Evolutionary conservation across 2,329 filamentous ascomycete species (phyloP), one percentile per base, ranked within the genome.

Genomic region (Trichoderma sp.): DNA sequence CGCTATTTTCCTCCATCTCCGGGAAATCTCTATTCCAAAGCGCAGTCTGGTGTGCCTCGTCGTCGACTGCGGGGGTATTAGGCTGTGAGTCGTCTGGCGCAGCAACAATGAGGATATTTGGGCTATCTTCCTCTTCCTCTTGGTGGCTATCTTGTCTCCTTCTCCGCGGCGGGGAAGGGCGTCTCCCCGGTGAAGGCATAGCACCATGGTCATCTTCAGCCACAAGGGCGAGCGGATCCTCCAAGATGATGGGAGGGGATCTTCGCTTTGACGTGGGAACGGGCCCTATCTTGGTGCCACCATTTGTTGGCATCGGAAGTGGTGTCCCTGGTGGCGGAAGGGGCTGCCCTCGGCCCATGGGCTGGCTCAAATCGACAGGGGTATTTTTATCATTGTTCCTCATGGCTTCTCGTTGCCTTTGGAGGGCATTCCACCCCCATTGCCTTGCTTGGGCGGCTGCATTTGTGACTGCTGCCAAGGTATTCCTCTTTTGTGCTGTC

Each of bases 341-440:
- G 1, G 94, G 94, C 75, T 92, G 91, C 0, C 94, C 94, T 50
- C 94, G 88, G 1, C 94, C 94, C 84, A 97, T 94, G 2, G 94
- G 94, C 76, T 93, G 88, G 74, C 80, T 82, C 72, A 87, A 74
- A 81, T 89, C 80, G 73, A 88, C 78, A 9, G 78, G 78, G 28
- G 71, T 76, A 28, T 74, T 72, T 20, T 77, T 77, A 4, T 82
- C 81, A 15, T 76, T 76, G 28, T 78, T 77, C 67, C 78, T 80
- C 61, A 80, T 81, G 32, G 78, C 79, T 58, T 86, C 84, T 58
- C 84, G 85, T 71, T 85, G 83, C 71, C 85, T 81, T 73, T 88
- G 86, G 13, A 88, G 81, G 2, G 88, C 87, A 73, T 86, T 88
- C 80, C 86, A 85, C 2, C 88, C 87, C 88, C 88, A 90, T 73